Conservation (phyloP, 768 basidiomycete genomes). For the Tulasnella sp. region DNA sequence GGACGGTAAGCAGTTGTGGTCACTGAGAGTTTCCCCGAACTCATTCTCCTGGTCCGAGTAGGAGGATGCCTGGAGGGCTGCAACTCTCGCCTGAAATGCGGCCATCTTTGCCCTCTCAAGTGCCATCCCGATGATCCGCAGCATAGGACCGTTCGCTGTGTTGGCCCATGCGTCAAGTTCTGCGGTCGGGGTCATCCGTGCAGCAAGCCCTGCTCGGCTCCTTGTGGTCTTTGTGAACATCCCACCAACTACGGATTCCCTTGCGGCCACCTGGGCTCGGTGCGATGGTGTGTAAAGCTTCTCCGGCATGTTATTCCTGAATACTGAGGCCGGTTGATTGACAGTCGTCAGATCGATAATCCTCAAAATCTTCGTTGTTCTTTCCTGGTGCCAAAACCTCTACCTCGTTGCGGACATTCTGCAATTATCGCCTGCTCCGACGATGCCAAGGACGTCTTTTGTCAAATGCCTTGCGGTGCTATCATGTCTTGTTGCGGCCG, state of each 20-base stretch:
- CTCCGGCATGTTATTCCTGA: too few species aligned
- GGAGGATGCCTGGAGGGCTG: slow-evolving; percentile 56
- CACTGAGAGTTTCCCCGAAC: too few species aligned
- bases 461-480: slow-evolving; percentile 43
- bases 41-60: slow-evolving; percentile 27
- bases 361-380: slow-evolving; percentile 46
- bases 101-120: slow-evolving; percentile 16
- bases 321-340: slow-evolving; percentile 32
- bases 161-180: not conserved
- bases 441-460: slow-evolving; percentile 42
- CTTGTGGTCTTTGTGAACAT: slow-evolving; percentile 35
- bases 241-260: slow-evolving; percentile 45
- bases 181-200: slow-evolving; percentile 12
- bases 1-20: slow-evolving; percentile 43
- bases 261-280: slow-evolving; percentile 39
- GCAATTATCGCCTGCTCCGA: slow-evolving; percentile 46
- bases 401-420: slow-evolving; percentile 54
- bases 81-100: not conserved
- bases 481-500: slow-evolving; percentile 53
- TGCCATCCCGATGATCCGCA: slow-evolving; percentile 10
- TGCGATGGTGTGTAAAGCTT: not conserved
- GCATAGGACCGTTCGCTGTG: not conserved
- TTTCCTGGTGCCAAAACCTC: slow-evolving; percentile 41
- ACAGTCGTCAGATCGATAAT: slow-evolving; percentile 46
- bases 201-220: not conserved